Evolutionary conservation across 2,329 filamentous ascomycete species (phyloP).

Genomic region (Incumbomyces delicatus): DNA sequence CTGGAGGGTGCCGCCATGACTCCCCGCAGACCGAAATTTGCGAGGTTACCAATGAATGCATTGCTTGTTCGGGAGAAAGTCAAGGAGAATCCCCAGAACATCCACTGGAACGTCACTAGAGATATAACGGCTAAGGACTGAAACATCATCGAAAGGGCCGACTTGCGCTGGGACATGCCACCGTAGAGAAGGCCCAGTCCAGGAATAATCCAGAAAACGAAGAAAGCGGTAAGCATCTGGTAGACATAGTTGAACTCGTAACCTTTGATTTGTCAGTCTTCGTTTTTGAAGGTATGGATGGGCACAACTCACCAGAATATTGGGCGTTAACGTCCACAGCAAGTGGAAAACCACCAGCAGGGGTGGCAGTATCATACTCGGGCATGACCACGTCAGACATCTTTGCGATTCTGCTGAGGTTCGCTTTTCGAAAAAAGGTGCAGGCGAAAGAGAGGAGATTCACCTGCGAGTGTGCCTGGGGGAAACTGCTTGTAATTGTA

Average conservation of each 20-base stretch:
- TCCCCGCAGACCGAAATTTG: constrained; percentile 52
- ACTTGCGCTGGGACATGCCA: constrained; percentile 54
- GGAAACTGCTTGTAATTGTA: constrained; percentile 7
- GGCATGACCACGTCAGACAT: constrained; percentile 20
- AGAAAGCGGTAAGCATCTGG: constrained; percentile 47
- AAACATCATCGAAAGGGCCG: constrained; percentile 52
- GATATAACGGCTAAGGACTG: constrained; percentile 51
- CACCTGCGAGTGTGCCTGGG: too few relatives aligned
- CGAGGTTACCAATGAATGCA: constrained; percentile 53
- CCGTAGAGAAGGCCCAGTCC: constrained; percentile 57
- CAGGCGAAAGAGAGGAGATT: neutral
- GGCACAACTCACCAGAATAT: constrained; percentile 27
- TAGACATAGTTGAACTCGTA: constrained; percentile 54
- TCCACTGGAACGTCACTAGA: constrained; percentile 42
- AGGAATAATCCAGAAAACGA: constrained; percentile 59
- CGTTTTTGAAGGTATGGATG: too few relatives aligned
- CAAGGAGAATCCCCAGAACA: constrained; percentile 57
- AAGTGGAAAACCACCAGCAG: constrained; percentile 46
- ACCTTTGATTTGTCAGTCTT: constrained; percentile 24
- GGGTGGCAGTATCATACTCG: constrained; percentile 29
- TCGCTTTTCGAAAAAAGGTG: neutral
- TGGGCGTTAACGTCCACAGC: constrained; percentile 48
- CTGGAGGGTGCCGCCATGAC: constrained; percentile 48
- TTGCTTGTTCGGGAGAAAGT: constrained; percentile 52
- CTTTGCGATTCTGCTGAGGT: neutral